Evolutionary conservation across 2,329 filamentous ascomycete species (phyloP), one percentile per base, ranked within the genome.

Genomic region (Fonsecaea erecta): DNA sequence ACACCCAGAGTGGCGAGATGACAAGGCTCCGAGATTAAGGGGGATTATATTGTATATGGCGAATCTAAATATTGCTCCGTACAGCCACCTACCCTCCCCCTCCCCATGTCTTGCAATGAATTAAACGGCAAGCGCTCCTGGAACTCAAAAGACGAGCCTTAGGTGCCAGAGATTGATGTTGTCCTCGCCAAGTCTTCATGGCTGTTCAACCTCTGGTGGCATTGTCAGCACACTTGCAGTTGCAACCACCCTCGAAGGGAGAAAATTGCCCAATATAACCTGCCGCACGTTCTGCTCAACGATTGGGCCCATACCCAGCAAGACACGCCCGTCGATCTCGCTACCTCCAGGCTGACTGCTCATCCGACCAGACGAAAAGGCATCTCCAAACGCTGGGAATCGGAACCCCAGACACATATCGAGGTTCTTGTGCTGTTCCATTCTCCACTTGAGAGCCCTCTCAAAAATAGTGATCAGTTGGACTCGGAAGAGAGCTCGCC

Each of bases 351-450:
- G 18, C 4, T 4, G n/a, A 4, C n/a, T 5, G 6, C 4, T 12
- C 37, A 48, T 57, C 12, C 18, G 2, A 8, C 21, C 16, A 3
- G 7, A 0, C 7, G 3, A 3, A 12, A n/a, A 58, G 40, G 40
- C 37, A 7, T 58, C 24, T 2, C 55, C 55, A 16, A 58, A 46
- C 28, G 21, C 1, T 32, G 55, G 55, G 37, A 58, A 46, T 12
- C 9, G 37, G 30, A 48, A 12, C 1, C 1, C 32, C 24, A 48
- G 3, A 6, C 14, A 28, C n/a, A 21, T 7, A 14, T 46, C 11
- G 24, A 58, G n/a, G 18, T 11, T 48, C 26, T 58, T 46, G 14
- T 18, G n/a, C 18, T 18, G 26, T 2, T 2, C 55, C 14, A 30
- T 43, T 8, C 55, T 12, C 24, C 35, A 43, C 7, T 48, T 16